phyloP scores from a whole-genome alignment of 1,284 basidiomycete genomes.

The Cerrena zonata region DNA sequence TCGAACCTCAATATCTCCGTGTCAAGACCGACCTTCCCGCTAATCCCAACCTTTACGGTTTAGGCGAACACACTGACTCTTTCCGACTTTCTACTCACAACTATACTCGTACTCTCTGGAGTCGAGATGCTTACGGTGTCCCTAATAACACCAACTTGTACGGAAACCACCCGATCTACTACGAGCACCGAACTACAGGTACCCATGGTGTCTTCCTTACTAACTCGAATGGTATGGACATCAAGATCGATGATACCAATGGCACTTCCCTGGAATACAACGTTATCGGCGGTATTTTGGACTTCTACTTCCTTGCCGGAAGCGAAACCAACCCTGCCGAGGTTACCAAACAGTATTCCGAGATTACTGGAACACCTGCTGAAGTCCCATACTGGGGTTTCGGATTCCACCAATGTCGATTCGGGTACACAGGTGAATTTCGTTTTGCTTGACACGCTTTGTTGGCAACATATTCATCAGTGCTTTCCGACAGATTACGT shows the following conservation, averaged over 20 bases:
- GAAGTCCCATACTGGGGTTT: slow-evolving; percentile 69
- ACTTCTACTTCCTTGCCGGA: slow-evolving; percentile 73
- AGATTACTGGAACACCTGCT: slow-evolving; percentile 55
- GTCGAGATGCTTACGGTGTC: slow-evolving; percentile 57
- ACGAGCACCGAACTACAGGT: slow-evolving; percentile 57
- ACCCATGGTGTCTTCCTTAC: slow-evolving; percentile 66
- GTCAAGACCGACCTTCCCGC: slow-evolving; percentile 51
- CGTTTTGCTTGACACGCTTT: too few species aligned
- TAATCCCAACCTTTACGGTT: slow-evolving; percentile 69
- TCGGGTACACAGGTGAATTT: slow-evolving; percentile 50
- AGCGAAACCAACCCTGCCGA: slow-evolving; percentile 55
- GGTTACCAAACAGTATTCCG: slow-evolving; percentile 61
- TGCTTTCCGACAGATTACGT: slow-evolving; percentile 41
- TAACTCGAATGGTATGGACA: slow-evolving; percentile 70
- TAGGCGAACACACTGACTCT: slow-evolving; percentile 68
- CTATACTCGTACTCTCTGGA: slow-evolving; percentile 63
- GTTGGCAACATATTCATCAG: not conserved
- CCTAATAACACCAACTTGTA: slow-evolving; percentile 55
- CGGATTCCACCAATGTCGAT: slow-evolving; percentile 69
- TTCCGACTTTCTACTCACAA: slow-evolving; percentile 60
- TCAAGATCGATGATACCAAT: slow-evolving; percentile 51
- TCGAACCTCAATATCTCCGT: slow-evolving; percentile 75
- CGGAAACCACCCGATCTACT: slow-evolving; percentile 67
- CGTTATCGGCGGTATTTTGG: slow-evolving; percentile 63
- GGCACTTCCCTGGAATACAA: slow-evolving; percentile 60